Evolutionary conservation across 2,329 filamentous ascomycete genomes (phyloP).

Genomic region (Sarocladium strictum): DNA sequence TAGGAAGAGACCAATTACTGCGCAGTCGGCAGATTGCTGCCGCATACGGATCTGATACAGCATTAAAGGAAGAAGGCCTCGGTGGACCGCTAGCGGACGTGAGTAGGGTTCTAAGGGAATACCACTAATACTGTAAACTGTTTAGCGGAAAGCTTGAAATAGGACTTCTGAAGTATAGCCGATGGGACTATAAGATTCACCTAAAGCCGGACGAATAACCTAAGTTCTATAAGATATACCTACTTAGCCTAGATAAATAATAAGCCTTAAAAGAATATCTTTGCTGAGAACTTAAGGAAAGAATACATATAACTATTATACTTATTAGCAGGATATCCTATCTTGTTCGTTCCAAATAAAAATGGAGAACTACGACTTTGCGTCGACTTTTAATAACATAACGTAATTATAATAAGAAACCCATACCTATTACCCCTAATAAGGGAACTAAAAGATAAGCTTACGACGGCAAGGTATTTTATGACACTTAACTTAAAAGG

Average conservation of each 20-base stretch:
- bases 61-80: slow-evolving; percentile 9
- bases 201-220: slow-evolving; percentile 2
- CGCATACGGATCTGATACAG: slow-evolving; percentile 9
- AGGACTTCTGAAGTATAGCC: slow-evolving; percentile 10
- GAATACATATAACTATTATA: slow-evolving; percentile 13
- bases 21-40: not conserved
- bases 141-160: slow-evolving; percentile 14
- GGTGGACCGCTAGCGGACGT: slow-evolving; percentile 10
- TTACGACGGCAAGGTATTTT: slow-evolving; percentile 14
- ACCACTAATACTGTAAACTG: slow-evolving; percentile 13
- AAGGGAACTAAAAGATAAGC: slow-evolving; percentile 16
- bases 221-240: slow-evolving; percentile 12
- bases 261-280: slow-evolving; percentile 9
- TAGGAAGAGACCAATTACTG: slow-evolving; percentile 1
- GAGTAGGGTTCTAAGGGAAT: slow-evolving; percentile 13
- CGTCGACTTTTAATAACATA: slow-evolving; percentile 21
- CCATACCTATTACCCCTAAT: slow-evolving; percentile 18
- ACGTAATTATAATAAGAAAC: slow-evolving; percentile 22
- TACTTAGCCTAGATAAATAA: slow-evolving; percentile 13
- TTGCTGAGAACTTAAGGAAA: slow-evolving; percentile 13
- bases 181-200: slow-evolving; percentile 13
- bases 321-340: slow-evolving; percentile 11
- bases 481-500: slow-evolving; percentile 15
- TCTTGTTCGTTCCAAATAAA: slow-evolving; percentile 18
- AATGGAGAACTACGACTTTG: slow-evolving; percentile 17